Conservation (phyloP, 495 filamentous ascomycete species). For the Aspergillus bridgeri region DNA sequence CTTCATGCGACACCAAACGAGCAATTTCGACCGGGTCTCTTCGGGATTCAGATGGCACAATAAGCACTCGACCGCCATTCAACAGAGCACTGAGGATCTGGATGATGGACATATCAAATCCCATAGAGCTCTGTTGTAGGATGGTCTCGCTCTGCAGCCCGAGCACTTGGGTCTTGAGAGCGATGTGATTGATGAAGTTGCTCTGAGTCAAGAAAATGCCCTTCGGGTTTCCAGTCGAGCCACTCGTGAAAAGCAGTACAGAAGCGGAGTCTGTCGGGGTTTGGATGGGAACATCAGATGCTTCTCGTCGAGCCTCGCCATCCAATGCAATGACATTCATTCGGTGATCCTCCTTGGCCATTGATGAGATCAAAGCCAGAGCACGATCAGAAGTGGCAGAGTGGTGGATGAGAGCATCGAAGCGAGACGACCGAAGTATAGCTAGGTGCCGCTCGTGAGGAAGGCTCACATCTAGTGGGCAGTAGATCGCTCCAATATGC, state of each 20-base stretch:
- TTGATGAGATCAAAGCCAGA: no score
- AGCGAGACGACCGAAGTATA: no score
- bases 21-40: not conserved
- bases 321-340: not conserved
- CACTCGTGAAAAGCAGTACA: constrained; percentile 30
- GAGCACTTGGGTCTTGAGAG: not conserved
- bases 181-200: constrained; percentile 4
- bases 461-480: not conserved
- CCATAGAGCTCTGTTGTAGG: not conserved
- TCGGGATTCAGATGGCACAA: not conserved
- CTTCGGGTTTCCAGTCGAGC: constrained; percentile 23
- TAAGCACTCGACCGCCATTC: not conserved
- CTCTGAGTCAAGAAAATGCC: constrained; percentile 23
- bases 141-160: not conserved
- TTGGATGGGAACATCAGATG: no score
- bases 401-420: not conserved
- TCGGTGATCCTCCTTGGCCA: no score
- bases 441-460: not conserved
- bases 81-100: not conserved
- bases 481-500: not conserved
- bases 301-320: not conserved
- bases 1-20: constrained; percentile 14
- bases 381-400: not conserved
- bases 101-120: not conserved
- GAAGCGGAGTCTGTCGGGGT: no score